Evolutionary conservation across 2,329 filamentous ascomycete genomes (phyloP), one percentile per base, ranked within the genome.

Genomic region (Rhynchosporium graminicola): DNA sequence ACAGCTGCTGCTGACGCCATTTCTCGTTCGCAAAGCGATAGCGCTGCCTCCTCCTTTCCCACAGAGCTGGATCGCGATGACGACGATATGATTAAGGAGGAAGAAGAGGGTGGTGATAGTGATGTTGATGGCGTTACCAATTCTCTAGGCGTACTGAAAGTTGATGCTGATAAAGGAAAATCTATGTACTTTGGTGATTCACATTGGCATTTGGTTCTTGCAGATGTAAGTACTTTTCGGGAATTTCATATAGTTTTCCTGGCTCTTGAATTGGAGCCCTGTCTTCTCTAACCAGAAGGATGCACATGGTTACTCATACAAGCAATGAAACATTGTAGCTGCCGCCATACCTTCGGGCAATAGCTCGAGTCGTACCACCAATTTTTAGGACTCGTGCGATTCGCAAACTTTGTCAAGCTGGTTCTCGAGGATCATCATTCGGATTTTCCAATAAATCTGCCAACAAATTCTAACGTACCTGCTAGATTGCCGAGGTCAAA

Each of bases 401-500:
- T 36, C 4, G 10, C 12, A 28, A 4, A 9, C n/a, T 42, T 42
- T 20, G 28, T 31, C n/a, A 20, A 38, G 45, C 42, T 38, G 4
- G 51, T 8, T 36, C 33, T 36, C 33, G 33, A 36, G 33, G 9
- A 5, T 36, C 9, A 10, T 10, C 9, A 36, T 36, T 10, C 9
- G 33, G 33, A 13, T 38, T 36, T 46, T 7, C 31, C 51, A 40
- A 8, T n/a, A 29, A 50, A 59, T 40, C 3, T 5, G 9, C 5
- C 9, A 36, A 13, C 50, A 59, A n/a, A n/a, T 62, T 38, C 63
- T 67, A 48, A 66, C 55, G 10, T 47, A 51, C 15, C 31, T 46
- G 45, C 52, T 45, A 89, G 83, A 95, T 99, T 67, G 82, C 91
- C 9, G 95, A 99, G 78, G 94, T 99, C 31, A 96, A 94, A 74